phyloP scores from a whole-genome alignment of 768 basidiomycete species.

The Tephrocybe sp. region DNA sequence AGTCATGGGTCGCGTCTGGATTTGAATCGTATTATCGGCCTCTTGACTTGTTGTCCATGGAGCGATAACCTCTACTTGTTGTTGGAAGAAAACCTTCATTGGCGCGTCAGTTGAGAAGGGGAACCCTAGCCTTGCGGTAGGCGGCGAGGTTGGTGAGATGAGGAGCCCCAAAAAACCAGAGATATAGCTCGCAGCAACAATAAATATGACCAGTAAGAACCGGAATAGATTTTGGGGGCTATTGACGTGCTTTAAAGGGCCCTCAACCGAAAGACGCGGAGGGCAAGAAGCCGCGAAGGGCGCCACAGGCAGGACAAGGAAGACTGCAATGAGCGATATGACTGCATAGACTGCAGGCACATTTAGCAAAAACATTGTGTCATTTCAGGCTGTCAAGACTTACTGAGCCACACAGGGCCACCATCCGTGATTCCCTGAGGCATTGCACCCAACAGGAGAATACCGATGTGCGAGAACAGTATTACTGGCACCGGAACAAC shows the following conservation, averaged over 20 bases:
- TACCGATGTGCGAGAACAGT: conserved; percentile 46
- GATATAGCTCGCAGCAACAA: conserved; percentile 42
- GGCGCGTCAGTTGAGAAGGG: conserved; percentile 64
- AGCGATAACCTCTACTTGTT: conserved; percentile 41
- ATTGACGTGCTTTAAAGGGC: conserved; percentile 2
- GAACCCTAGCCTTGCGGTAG: conserved; percentile 33
- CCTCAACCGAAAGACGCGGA: neutral
- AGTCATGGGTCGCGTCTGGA: conserved; percentile 34
- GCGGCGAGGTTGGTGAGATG: conserved; percentile 2
- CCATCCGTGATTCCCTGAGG: conserved; percentile 66
- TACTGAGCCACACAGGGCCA: conserved; percentile 48
- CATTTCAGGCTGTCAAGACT: conserved; percentile 6
- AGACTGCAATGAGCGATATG: conserved; percentile 41
- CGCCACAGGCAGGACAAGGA: conserved; percentile 56
- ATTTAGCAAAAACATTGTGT: neutral
- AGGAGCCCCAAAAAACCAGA: conserved; percentile 9
- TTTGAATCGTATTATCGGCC: neutral
- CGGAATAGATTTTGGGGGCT: conserved; percentile 6
- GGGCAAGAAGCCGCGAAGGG: conserved; percentile 45
- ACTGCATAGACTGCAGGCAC: conserved; percentile 44
- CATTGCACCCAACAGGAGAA: conserved; percentile 44
- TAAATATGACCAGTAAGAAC: conserved; percentile 26
- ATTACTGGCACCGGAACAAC: conserved; percentile 52
- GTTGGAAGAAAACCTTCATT: conserved; percentile 71
- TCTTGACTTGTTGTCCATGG: conserved; percentile 17